Base-by-base conservation (phyloP, 176 grass and related monocot species). In the Canna indica region DNA sequence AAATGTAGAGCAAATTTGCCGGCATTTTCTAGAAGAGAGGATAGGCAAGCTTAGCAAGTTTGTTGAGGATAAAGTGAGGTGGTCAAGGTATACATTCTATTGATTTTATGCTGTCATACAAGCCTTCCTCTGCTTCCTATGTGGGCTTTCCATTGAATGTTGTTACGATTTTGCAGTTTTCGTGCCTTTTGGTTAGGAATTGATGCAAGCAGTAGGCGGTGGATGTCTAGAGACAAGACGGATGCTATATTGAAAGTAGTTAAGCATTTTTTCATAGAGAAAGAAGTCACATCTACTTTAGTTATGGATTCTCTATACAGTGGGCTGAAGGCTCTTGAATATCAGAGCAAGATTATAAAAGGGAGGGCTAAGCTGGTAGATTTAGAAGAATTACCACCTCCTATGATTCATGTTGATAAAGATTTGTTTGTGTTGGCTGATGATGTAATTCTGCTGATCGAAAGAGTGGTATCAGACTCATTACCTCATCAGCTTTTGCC, bases 1-100 rank as follows among this genome's bases (percentile, higher is more conserved):
- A 77, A 99, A 99, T 81, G 94, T 99, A 56, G 94, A 99, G 77
- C 86, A 92, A 84, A 82, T 93, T 81, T 99, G 89, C 45, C 86
- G 84, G 29, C 86, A 85, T 60, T 99, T 93, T 85, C 65, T 99
- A 41, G 94, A 99, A 73, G 88, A 99, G 79, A 84, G 69, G 75
- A 90, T 82, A 90, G 83, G 75, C 79, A 99, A 93, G 61, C 75
- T 99, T 79, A 80, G 59, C 68, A 85, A 82, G 54, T 80, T 93
- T 47, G 80, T 99, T 73, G 86, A 90, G 56, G 94, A 99, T 83
- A 90, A 92, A 80, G 48, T 81, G 38, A 87, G 83, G 76, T 99
- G 94, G 94, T 83, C 94, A 64, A 93, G 94, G 86, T 96, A 31
- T 5, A 24, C 45, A 70, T 32, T 50, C 13, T 70, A 16, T 1